A percentile compares a stretch with the other conserved stretches of the same genome.
phyloP scores from a whole-genome alignment of 768 basidiomycete species.

The Boletales sp. region DNA sequence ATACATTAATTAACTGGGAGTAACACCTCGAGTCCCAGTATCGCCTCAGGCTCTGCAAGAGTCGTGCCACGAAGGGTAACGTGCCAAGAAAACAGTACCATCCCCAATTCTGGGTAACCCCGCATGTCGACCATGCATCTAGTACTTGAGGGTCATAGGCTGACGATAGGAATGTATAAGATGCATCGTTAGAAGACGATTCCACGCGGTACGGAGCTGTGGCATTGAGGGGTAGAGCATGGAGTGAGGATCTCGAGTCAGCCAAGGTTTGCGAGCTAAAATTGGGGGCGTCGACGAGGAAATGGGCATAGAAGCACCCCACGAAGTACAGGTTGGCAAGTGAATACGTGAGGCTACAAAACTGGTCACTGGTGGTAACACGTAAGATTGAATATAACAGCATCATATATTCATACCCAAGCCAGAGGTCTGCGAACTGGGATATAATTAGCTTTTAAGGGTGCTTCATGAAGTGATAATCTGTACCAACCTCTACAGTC shows the following conservation, averaged over 20 bases:
- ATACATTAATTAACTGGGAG: conserved; percentile 86
- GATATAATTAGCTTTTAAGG: conserved; percentile 4
- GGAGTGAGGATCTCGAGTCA: neutral
- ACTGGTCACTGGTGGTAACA: conserved; percentile 57
- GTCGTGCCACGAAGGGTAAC: conserved; percentile 71
- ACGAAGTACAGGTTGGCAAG: conserved; percentile 71
- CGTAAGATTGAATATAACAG: conserved; percentile 5
- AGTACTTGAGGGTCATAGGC: conserved; percentile 36
- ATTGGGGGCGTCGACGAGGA: neutral
- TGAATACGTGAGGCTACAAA: conserved; percentile 76
- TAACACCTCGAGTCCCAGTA: conserved; percentile 70
- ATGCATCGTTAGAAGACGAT: neutral
- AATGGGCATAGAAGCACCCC: conserved; percentile 61
- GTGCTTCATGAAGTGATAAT: neutral
- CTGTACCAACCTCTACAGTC: conserved; percentile 61
- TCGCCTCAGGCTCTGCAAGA: conserved; percentile 85
- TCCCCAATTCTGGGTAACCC: conserved; percentile 53
- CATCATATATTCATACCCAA: conserved; percentile 53
- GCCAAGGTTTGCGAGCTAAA: neutral
- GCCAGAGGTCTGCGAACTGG: conserved; percentile 86
- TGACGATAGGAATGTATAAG: neutral
- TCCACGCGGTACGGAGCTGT: neutral
- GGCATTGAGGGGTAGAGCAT: neutral
- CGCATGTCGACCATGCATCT: conserved; percentile 41
- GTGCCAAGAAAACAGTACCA: conserved; percentile 53